Evolutionary conservation across 2,329 filamentous ascomycete species (phyloP).

Genomic region (Xylaria arbuscula): DNA sequence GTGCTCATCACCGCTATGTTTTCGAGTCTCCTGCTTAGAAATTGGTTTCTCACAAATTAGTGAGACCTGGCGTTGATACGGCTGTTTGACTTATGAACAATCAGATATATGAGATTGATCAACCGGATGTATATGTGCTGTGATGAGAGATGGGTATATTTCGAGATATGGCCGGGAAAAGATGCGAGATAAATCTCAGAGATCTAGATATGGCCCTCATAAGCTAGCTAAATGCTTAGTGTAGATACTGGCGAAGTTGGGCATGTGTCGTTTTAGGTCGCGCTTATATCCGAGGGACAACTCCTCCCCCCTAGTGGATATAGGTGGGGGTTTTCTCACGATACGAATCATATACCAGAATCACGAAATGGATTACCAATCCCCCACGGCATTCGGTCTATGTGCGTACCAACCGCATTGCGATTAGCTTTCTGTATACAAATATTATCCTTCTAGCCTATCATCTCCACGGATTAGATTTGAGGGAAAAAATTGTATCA

Average conservation of each 20-base stretch:
- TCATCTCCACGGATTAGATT: neutral
- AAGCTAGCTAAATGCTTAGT: constrained; percentile 10
- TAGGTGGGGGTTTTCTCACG: constrained; percentile 32
- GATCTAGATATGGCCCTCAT: constrained; percentile 1
- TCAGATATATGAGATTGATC: neutral
- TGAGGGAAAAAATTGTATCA: neutral
- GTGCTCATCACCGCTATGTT: constrained; percentile 46
- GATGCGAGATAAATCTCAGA: constrained; percentile 14
- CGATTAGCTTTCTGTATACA: neutral
- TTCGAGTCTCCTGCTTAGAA: neutral
- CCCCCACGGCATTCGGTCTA: constrained; percentile 1
- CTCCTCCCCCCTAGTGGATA: constrained; percentile 17
- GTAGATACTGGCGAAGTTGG: constrained; percentile 11
- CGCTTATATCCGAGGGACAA: constrained; percentile 32
- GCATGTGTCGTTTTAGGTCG: constrained; percentile 24
- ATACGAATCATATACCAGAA: constrained; percentile 15
- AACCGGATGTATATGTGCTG: constrained; percentile 4
- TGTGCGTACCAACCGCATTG: neutral
- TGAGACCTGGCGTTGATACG: constrained; percentile 5
- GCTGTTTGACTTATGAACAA: constrained; percentile 6
- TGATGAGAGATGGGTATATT: constrained; percentile 2
- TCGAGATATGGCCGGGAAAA: constrained; percentile 1
- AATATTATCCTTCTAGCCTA: neutral
- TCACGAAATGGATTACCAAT: constrained; percentile 35
- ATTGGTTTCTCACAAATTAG: constrained; percentile 1